These are phyloP conservation scores for Licmophora abbreviata DNA, from an alignment of 108 stramenopile species.

Conservation along the genomic window DNA sequence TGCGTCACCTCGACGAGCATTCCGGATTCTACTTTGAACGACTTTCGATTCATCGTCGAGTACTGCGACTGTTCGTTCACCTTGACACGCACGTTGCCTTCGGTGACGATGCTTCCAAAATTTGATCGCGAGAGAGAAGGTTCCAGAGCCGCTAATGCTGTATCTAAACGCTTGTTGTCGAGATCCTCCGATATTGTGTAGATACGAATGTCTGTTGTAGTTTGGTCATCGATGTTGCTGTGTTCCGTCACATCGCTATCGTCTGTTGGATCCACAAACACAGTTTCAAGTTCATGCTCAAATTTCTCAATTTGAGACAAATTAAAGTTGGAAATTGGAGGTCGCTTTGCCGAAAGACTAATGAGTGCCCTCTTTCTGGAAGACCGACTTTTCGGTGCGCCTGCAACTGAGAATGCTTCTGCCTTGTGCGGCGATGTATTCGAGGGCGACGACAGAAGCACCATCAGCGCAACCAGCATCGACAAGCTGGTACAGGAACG, in stretches of 20 bases:
- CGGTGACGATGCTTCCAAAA: conserved; percentile 35
- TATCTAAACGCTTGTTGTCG: conserved; percentile 43
- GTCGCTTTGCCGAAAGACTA: not conserved
- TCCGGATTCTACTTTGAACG: conserved; percentile 37
- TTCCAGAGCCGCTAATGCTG: conserved; percentile 21
- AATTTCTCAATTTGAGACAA: conserved; percentile 37
- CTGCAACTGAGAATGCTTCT: too few relatives aligned
- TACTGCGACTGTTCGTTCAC: conserved; percentile 2
- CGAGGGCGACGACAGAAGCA: too few relatives aligned
- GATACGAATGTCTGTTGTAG: not conserved
- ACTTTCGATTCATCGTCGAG: conserved; percentile 27
- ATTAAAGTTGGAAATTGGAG: conserved; percentile 18
- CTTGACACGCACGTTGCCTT: conserved; percentile 17
- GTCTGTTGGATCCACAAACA: not conserved
- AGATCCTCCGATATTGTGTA: conserved; percentile 5
- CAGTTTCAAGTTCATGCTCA: conserved; percentile 14
- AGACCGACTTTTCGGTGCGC: too few relatives aligned
- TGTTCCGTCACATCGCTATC: conserved; percentile 9
- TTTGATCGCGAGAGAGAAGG: conserved; percentile 35
- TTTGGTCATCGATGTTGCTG: conserved; percentile 1
- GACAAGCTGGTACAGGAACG: too few relatives aligned
- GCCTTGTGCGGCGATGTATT: too few relatives aligned
- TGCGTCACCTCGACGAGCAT: conserved; percentile 16
- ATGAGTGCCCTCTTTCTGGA: too few relatives aligned
- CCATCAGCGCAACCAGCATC: too few relatives aligned